Conservation (phyloP, 345 rosid species). For the Gossypium bickii region DNA sequence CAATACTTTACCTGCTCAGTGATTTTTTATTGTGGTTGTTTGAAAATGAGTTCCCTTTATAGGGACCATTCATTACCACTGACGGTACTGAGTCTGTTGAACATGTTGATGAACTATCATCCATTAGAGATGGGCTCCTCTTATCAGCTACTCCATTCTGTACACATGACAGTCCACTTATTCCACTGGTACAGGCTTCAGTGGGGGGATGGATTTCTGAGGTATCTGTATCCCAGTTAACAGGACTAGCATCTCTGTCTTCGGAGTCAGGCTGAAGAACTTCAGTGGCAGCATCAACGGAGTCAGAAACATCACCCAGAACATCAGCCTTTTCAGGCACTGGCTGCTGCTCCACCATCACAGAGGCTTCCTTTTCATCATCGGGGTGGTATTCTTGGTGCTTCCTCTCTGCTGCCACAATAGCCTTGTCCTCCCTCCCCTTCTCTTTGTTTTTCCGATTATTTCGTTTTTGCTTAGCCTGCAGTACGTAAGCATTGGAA, state of each 20-base stretch:
- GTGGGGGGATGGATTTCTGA: slow-evolving; percentile 61
- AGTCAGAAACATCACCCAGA: slow-evolving; percentile 72
- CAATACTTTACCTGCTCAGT: slow-evolving; percentile 46
- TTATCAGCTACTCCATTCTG: slow-evolving; percentile 52
- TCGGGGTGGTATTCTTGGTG: slow-evolving; percentile 34
- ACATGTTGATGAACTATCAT: slow-evolving; percentile 94
- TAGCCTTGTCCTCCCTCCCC: slow-evolving; percentile 60
- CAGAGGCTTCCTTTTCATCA: slow-evolving; percentile 44
- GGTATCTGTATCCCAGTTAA: slow-evolving; percentile 78
- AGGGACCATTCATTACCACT: slow-evolving; percentile 52
- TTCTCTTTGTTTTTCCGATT: slow-evolving; percentile 79
- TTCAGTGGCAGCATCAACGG: slow-evolving; percentile 61
- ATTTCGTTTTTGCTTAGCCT: slow-evolving; percentile 89
- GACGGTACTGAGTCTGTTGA: slow-evolving; percentile 77
- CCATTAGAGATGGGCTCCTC: slow-evolving; percentile 50
- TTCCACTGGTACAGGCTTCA: slow-evolving; percentile 55
- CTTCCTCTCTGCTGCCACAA: slow-evolving; percentile 33
- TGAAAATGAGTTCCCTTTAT: slow-evolving; percentile 42
- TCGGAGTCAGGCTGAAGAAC: slow-evolving; percentile 70
- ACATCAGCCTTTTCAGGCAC: slow-evolving; percentile 57
- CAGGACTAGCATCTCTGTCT: slow-evolving; percentile 74
- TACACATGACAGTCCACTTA: slow-evolving; percentile 46
- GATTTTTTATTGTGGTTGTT: slow-evolving; percentile 45
- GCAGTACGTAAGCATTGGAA: slow-evolving; percentile 10
- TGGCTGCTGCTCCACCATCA: slow-evolving; percentile 39